These are phyloP conservation scores for Silene latifolia DNA, from an alignment of 148 eudicot genomes.

Conservation along the genomic window DNA sequence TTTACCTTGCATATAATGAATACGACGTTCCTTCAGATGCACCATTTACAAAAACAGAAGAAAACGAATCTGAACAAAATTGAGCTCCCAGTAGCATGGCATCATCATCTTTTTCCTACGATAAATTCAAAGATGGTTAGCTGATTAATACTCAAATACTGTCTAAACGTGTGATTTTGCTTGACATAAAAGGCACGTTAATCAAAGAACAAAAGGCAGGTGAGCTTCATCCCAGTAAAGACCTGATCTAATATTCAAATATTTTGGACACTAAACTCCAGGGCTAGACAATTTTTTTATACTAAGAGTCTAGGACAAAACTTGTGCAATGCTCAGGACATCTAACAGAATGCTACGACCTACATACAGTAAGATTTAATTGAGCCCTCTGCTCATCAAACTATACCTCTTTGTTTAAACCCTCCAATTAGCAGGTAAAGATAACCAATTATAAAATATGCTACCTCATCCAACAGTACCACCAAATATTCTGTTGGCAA, in stretches of 20 bases:
- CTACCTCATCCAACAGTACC: slow-evolving; percentile 86
- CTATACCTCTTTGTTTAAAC: background rate
- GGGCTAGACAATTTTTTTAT: too few species aligned
- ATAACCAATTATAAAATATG: slow-evolving; percentile 1
- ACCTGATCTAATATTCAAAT: background rate
- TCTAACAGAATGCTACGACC: background rate
- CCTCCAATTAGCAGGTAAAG: background rate
- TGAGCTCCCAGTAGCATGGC: slow-evolving; percentile 92
- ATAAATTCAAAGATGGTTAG: background rate
- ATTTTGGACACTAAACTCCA: background rate
- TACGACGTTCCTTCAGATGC: slow-evolving; percentile 56
- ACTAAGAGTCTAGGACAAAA: too few species aligned
- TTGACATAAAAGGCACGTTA: background rate
- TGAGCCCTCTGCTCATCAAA: background rate
- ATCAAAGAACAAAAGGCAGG: background rate
- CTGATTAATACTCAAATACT: background rate
- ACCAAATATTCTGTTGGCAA: slow-evolving; percentile 91
- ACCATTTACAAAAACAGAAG: slow-evolving; percentile 61
- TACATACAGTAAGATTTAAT: slow-evolving; percentile 2
- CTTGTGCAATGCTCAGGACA: too few species aligned
- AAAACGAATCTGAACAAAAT: slow-evolving; percentile 83
- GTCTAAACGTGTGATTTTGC: background rate
- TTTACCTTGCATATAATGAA: slow-evolving; percentile 81
- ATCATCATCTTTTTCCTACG: slow-evolving; percentile 94
- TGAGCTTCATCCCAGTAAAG: background rate